A percentile compares a stretch with the other conserved stretches of the same genome.
phyloP scores from a whole-genome alignment of 306 rosid genomes.

The Medicago ruthenica region DNA sequence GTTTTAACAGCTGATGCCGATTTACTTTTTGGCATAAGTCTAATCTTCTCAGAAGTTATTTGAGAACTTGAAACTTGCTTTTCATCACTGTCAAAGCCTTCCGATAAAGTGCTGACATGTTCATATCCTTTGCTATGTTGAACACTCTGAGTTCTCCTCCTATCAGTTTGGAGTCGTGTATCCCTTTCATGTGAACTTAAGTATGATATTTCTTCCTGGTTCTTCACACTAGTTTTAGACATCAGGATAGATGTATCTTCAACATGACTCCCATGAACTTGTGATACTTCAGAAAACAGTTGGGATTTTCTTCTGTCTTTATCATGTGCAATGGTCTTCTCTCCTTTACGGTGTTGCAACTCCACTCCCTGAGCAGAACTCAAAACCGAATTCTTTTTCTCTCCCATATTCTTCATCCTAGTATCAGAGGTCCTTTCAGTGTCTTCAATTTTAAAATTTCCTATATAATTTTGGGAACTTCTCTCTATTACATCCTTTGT shows the following conservation, averaged over 20 bases:
- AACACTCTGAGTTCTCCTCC: conserved; percentile 52
- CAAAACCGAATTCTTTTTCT: conserved; percentile 40
- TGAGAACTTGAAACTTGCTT: conserved; percentile 51
- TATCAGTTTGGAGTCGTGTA: conserved; percentile 42
- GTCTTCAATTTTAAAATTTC: conserved; percentile 52
- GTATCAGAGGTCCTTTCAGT: conserved; percentile 51
- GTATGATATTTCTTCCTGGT: conserved; percentile 48
- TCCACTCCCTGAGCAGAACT: conserved; percentile 56
- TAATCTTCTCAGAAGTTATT: conserved; percentile 48
- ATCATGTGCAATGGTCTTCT: conserved; percentile 39
- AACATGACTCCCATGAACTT: conserved; percentile 43
- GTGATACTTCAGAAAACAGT: conserved; percentile 58
- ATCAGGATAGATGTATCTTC: conserved; percentile 47
- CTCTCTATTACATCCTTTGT: conserved; percentile 45
- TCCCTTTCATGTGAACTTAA: conserved; percentile 47
- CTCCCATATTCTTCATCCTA: conserved; percentile 47
- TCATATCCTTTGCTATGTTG: conserved; percentile 58
- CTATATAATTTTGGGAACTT: conserved; percentile 48
- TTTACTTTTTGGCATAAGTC: conserved; percentile 50
- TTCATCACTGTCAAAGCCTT: conserved; percentile 51
- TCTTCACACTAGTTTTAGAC: conserved; percentile 53
- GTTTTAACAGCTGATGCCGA: conserved; percentile 48
- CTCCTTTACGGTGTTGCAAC: conserved; percentile 52
- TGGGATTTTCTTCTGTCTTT: conserved; percentile 51
- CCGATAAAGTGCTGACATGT: conserved; percentile 45